Evolutionary conservation across 192 early-diverging fungal genomes (phyloP).

Genomic region (Gigaspora rosea): DNA sequence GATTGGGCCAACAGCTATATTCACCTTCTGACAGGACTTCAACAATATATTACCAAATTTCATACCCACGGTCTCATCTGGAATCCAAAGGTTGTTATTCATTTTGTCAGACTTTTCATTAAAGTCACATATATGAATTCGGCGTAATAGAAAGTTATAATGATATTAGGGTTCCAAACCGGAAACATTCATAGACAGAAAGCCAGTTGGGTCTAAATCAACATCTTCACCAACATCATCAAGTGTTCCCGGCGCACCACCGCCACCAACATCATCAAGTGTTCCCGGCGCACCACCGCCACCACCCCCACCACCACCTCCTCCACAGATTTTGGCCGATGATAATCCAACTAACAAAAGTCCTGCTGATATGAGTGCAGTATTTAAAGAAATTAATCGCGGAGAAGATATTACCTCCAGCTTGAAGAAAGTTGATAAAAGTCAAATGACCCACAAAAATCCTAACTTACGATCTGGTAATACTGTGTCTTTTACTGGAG

Average conservation of each 20-base stretch:
- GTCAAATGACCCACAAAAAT: slow-evolving; percentile 99
- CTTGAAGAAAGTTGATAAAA: slow-evolving; percentile 92
- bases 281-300: slow-evolving; percentile 41
- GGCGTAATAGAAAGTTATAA: not conserved
- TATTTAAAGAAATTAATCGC: slow-evolving; percentile 88
- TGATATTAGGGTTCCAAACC: slow-evolving; percentile 55
- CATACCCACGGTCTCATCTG: slow-evolving; percentile 90
- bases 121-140: not conserved
- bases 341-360: slow-evolving; percentile 30
- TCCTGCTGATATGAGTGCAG: slow-evolving; percentile 51
- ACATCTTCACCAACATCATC: slow-evolving; percentile 45
- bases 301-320: slow-evolving; percentile 43
- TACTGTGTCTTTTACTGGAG: slow-evolving; percentile 49
- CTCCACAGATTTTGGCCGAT: slow-evolving; percentile 31
- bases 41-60: slow-evolving; percentile 84
- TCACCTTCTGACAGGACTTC: slow-evolving; percentile 70
- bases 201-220: slow-evolving; percentile 40
- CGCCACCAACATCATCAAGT: slow-evolving; percentile 43
- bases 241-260: slow-evolving; percentile 42
- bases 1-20: slow-evolving; percentile 83
- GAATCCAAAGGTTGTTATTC: slow-evolving; percentile 69
- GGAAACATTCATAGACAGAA: slow-evolving; percentile 40
- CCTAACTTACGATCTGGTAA: slow-evolving; percentile 75
- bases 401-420: slow-evolving; percentile 72
- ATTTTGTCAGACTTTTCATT: not conserved